Evolutionary conservation across 2,329 filamentous ascomycete species (phyloP).

Genomic region (Fusarium sp.): DNA sequence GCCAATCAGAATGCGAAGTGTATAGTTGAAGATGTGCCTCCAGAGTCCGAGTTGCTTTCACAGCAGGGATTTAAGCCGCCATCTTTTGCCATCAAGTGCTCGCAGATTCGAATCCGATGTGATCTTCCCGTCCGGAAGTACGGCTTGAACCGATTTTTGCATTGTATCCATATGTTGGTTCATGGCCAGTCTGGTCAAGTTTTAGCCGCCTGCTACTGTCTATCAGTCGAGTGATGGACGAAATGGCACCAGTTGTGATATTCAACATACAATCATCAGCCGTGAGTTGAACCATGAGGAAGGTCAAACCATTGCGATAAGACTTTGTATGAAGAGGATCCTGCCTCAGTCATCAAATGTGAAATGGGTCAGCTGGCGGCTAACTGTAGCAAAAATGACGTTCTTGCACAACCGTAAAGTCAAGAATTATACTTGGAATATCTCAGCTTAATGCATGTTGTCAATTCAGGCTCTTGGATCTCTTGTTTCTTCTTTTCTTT

Average conservation of each 20-base stretch:
- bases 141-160: conserved; percentile 1
- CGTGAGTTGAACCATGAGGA: conserved; percentile 5
- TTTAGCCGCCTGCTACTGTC: conserved; percentile 32
- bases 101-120: conserved; percentile 27
- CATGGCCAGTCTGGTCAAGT: conserved; percentile 20
- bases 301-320: neutral
- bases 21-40: conserved; percentile 33
- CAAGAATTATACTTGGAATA: neutral
- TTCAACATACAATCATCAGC: neutral
- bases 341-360: neutral
- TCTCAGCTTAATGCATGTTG: neutral
- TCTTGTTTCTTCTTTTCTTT: neutral
- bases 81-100: conserved; percentile 24
- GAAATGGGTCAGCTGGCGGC: neutral
- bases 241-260: conserved; percentile 31
- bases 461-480: neutral
- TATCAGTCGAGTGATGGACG: conserved; percentile 29
- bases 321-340: neutral
- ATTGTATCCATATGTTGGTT: neutral
- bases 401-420: neutral
- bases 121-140: conserved; percentile 10
- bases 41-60: conserved; percentile 19
- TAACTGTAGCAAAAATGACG: neutral
- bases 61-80: conserved; percentile 23
- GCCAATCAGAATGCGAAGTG: conserved; percentile 41